A percentile compares a stretch with the other conserved stretches of the same genome.
These are phyloP conservation scores for Penicillium flavigenum DNA, from an alignment of 495 filamentous ascomycete genomes.

Conservation along the genomic window DNA sequence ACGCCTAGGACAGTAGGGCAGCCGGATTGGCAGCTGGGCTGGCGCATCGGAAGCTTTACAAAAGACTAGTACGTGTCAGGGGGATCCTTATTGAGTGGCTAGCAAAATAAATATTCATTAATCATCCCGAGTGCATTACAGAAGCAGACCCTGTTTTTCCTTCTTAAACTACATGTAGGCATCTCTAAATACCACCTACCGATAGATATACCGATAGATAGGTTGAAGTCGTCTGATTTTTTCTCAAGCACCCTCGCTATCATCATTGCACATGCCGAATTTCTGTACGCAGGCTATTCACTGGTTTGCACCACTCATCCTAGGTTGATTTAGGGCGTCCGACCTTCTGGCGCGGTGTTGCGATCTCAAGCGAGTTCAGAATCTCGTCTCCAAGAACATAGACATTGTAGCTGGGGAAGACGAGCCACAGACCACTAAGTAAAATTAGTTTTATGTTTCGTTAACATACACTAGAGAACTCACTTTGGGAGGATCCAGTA, in stretches of 20 bases:
- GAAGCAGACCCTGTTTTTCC: background rate
- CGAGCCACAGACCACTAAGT: slow-evolving; percentile 72
- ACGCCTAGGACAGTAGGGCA: slow-evolving; percentile 13
- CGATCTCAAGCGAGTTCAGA: slow-evolving; percentile 59
- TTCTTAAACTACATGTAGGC: background rate
- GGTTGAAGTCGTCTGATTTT: background rate
- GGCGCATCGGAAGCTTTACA: slow-evolving; percentile 4
- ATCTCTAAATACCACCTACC: background rate
- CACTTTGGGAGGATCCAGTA: slow-evolving; percentile 83
- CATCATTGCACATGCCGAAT: background rate
- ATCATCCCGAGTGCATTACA: background rate
- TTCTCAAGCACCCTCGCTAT: background rate
- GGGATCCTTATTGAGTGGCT: background rate
- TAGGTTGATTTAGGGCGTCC: slow-evolving; percentile 40
- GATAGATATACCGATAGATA: background rate
- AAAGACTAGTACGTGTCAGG: background rate
- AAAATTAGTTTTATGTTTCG: slow-evolving; percentile 10
- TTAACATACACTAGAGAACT: slow-evolving; percentile 30
- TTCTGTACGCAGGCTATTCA: background rate
- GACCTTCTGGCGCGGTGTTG: slow-evolving; percentile 34
- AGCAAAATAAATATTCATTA: background rate
- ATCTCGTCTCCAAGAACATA: slow-evolving; percentile 71
- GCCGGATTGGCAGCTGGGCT: slow-evolving; percentile 12
- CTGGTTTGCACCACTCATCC: background rate
- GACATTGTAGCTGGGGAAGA: slow-evolving; percentile 69